Percentiles rank a stretch among this genome's conserved stretches.
These are phyloP conservation scores for Coriaria nepalensis DNA, from an alignment of 306 rosid species.

Conservation along the genomic window DNA sequence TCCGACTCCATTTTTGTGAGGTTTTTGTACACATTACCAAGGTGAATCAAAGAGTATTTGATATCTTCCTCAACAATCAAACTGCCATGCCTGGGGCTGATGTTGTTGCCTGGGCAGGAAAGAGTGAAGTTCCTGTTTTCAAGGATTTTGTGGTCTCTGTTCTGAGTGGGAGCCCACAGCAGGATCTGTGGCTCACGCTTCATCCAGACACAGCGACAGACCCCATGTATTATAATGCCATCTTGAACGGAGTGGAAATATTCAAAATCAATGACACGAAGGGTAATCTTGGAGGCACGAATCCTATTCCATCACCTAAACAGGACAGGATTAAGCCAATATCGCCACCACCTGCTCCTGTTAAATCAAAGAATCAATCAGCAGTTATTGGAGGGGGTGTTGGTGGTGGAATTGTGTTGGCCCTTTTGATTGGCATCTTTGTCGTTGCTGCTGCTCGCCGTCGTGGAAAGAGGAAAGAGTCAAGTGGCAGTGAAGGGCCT, in stretches of 20 bases:
- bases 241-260: constrained; percentile 81
- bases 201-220: constrained; percentile 23
- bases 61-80: constrained; percentile 49
- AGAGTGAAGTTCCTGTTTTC: constrained; percentile 37
- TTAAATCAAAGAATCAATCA: constrained; percentile 35
- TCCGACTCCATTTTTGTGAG: constrained; percentile 91
- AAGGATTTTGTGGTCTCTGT: constrained; percentile 49
- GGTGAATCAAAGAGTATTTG: constrained; percentile 47
- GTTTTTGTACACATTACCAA: constrained; percentile 22
- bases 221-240: constrained; percentile 36
- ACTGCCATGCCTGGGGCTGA: constrained; percentile 42
- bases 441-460: constrained; percentile 30
- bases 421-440: constrained; percentile 44
- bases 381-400: constrained; percentile 60
- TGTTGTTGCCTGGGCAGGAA: constrained; percentile 24
- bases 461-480: constrained; percentile 41
- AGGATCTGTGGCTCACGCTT: constrained; percentile 63
- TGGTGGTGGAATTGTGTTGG: constrained; percentile 52
- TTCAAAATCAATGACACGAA: constrained; percentile 48
- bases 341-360: constrained; percentile 21
- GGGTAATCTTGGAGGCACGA: constrained; percentile 67
- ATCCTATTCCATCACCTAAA: constrained; percentile 50
- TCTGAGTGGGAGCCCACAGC: constrained; percentile 52
- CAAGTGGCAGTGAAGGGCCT: constrained; percentile 77
- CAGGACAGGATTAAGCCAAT: constrained; percentile 41